Base-by-base conservation (phyloP, 129 eudicot genomes). In the Glebionis coronaria region DNA sequence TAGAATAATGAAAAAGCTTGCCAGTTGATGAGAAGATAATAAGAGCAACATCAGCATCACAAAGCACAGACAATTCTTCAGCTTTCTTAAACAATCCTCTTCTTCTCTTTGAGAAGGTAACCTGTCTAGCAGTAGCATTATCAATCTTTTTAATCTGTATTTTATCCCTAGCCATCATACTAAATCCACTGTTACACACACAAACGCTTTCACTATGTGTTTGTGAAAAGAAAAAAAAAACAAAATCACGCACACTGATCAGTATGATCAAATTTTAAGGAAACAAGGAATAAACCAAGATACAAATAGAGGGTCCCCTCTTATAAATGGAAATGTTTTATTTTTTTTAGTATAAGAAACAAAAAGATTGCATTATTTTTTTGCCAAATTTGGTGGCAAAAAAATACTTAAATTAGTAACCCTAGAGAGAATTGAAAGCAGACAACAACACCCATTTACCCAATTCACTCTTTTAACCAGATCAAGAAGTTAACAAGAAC, bases 11-110 rank as follows among this genome's bases (percentile, higher is more conserved):
- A 64, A 90, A 90, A 64, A 87, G 89, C 73, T 90, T 90, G 55
- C 91, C 97, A 50, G 89, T 84, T 29, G 88, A 82, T 38, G 95
- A 87, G 79, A 90, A 90, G 81, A 87, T 64, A 68, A 90, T 79
- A 69, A 90, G 73, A 56, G 82, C 97, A 50, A 90, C 95, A 67
- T 90, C 91, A 64, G 97, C 97, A 79, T 90, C 97, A 74, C 97
- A 90, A 42, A 90, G 88, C 25, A 90, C 84, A 44, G 91, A 74
- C 54, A 90, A 91, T 77, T 90, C 97, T 73, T 90, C 91, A 68
- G 97, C 97, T 78, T 90, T 90, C 85, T 90, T 90, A 80, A 90
- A 82, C 47, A 90, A 63, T 58, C 97, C 97, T 84, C 95, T 90
- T 67, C 95, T 80, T 72, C 97, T 84, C 83, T 90, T 90, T 9